Percentiles rank a stretch among this genome's conserved stretches.
Conservation (phyloP, 768 basidiomycete species). For the Boletales sp. region DNA sequence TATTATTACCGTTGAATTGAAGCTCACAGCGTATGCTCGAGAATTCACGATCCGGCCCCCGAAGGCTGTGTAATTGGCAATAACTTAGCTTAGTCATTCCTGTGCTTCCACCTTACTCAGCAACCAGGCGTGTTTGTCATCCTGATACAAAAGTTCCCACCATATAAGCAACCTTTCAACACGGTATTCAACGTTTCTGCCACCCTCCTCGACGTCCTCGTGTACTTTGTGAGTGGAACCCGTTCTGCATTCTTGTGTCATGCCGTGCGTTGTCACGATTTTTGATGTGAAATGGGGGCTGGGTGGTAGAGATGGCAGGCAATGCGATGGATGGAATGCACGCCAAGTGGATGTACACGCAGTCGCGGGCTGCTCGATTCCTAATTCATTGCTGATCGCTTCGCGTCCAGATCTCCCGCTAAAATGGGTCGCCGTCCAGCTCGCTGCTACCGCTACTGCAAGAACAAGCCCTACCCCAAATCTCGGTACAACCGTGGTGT, state of each 20-base stretch:
- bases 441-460: constrained; percentile 98
- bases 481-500: constrained; percentile 98
- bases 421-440: constrained; percentile 95
- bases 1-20: not conserved
- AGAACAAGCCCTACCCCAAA: constrained; percentile 98
- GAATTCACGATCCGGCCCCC: not conserved
- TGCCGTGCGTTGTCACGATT: not conserved
- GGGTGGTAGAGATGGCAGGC: not conserved
- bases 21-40: too few relatives aligned
- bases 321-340: constrained; percentile 12
- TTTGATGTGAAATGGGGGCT: not conserved
- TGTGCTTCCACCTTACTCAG: constrained; percentile 17
- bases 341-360: constrained; percentile 9
- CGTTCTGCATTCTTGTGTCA: not conserved
- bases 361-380: not conserved
- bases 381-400: constrained; percentile 4
- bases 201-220: constrained; percentile 7
- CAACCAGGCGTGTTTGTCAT: constrained; percentile 15
- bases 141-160: constrained; percentile 11
- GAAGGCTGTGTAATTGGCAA: too few relatives aligned
- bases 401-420: constrained; percentile 10
- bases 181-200: not conserved
- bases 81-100: not conserved
- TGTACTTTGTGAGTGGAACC: constrained; percentile 21
- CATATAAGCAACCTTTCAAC: constrained; percentile 8